Base-by-base conservation (phyloP, 1,284 basidiomycete genomes). In the Cryptococcus sp. region DNA sequence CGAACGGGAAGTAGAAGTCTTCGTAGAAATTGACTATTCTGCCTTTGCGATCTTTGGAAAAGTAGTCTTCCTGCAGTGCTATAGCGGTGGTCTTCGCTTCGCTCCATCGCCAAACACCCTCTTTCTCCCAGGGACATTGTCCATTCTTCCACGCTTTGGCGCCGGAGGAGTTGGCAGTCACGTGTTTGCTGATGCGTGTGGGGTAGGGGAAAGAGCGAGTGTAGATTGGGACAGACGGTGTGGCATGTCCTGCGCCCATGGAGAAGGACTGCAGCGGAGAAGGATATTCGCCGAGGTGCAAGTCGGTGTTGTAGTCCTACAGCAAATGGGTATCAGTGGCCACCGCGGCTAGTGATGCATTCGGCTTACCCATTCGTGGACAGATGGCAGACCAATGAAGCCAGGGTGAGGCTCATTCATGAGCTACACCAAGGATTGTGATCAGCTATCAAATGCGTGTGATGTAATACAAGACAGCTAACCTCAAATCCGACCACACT, bases 341-440 rank as follows among this genome's bases (percentile, higher is more conserved):
- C 20, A 49, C 15, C 39, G 7, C 11, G 7, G 42, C 1, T 19
- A 44, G n/a, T 41, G 6, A 3, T 23, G 15, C 2, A 1, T 19
- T 16, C 31, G 2, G 66, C 74, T 45, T 50, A 74, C 88, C 80
- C 91, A 98, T 35, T 81, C 81, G 69, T 97, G 87, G 53, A 97
- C 84, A 3, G 91, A 91, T 44, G 86, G 82, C 3, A 95, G 80
- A 57, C 89, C 86, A 60, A 96, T 86, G 72, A 93, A 96, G 23
- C 95, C 96, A 70, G 88, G 84, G 78, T 99, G 94, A 0, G 95
- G 95, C 77, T 99, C 95, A 70, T 99, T 99, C 85, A 97, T 89
- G 74, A 91, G 84, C 89, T 92, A 59, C 20, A 27, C 22, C 22
- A 20, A 19, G 16, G 40, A n/a, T 10, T 39, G 46, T 54, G 7